Percentiles rank a stretch among this genome's conserved stretches.
These are phyloP conservation scores for Trichoderma polysporum DNA, from an alignment of 2,329 filamentous ascomycete species.

Conservation along the genomic window DNA sequence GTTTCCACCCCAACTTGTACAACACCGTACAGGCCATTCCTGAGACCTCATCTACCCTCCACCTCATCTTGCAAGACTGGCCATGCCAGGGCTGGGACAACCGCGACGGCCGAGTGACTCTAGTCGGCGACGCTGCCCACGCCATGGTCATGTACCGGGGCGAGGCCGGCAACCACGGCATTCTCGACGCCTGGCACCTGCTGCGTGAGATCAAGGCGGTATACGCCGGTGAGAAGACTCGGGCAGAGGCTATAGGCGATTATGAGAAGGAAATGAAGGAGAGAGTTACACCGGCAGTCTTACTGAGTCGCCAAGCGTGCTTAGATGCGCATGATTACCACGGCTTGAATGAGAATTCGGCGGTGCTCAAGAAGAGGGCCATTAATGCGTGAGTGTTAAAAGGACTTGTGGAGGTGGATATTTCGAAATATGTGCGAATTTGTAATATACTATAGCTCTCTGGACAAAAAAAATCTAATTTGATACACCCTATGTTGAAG, in stretches of 20 bases:
- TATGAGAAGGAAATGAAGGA: constrained; percentile 36
- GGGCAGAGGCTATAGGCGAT: constrained; percentile 25
- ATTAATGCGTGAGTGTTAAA: background rate
- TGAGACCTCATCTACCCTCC: constrained; percentile 37
- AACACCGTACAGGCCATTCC: constrained; percentile 45
- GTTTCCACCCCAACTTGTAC: constrained; percentile 41
- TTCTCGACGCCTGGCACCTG: constrained; percentile 39
- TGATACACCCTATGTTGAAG: background rate
- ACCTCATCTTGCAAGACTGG: constrained; percentile 40
- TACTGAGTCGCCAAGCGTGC: constrained; percentile 35
- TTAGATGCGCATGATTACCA: constrained; percentile 35
- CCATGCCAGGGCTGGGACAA: constrained; percentile 44
- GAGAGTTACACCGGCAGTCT: constrained; percentile 31
- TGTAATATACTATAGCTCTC: background rate
- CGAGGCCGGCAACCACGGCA: constrained; percentile 42
- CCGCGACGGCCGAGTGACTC: constrained; percentile 43
- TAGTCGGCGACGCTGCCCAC: constrained; percentile 56
- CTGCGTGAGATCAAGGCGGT: constrained; percentile 27
- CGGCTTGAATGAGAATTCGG: constrained; percentile 35
- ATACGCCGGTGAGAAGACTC: constrained; percentile 19
- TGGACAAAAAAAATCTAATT: too few relatives aligned
- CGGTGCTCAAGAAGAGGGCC: constrained; percentile 31
- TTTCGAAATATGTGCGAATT: too few relatives aligned
- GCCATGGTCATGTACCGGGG: constrained; percentile 58
- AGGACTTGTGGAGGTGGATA: background rate